Conservation (phyloP, 2,329 filamentous ascomycete species). For the Microsporum canis region DNA sequence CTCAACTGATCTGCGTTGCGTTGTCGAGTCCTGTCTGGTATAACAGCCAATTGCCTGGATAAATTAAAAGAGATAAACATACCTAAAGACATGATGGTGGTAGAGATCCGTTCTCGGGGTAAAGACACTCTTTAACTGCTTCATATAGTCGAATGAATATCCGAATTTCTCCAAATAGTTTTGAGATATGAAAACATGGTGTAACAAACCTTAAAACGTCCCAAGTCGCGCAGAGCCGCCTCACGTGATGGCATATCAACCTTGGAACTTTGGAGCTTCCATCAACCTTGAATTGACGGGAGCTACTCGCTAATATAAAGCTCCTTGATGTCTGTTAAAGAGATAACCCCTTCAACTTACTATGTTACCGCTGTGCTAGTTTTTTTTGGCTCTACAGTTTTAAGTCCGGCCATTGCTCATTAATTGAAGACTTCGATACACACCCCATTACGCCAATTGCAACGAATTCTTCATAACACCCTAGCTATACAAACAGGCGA, state of each 20-base stretch:
- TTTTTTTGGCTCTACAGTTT: too few species aligned
- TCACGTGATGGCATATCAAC: background rate
- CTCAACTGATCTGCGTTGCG: background rate
- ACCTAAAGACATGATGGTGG: constrained; percentile 8
- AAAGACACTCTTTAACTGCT: background rate
- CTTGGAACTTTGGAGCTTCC: background rate
- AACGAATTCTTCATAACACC: too few species aligned
- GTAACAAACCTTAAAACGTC: background rate
- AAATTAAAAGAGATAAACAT: background rate
- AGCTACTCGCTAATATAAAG: too few species aligned
- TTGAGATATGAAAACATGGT: background rate
- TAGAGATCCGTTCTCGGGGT: background rate
- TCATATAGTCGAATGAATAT: background rate
- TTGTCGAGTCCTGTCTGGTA: background rate
- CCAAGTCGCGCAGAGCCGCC: background rate
- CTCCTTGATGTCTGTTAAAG: too few species aligned
- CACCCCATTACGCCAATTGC: too few species aligned
- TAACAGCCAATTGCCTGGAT: background rate
- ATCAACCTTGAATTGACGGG: too few species aligned
- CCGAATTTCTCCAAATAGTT: background rate
- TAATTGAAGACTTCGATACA: too few species aligned
- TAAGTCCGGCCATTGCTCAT: too few species aligned
- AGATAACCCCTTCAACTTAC: too few species aligned
- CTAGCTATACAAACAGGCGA: too few species aligned
- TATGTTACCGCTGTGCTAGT: too few species aligned